Evolutionary conservation across 176 grass and related monocot species (phyloP), one percentile per base, ranked within the genome.

Genomic region (Microstegium vimineum): DNA sequence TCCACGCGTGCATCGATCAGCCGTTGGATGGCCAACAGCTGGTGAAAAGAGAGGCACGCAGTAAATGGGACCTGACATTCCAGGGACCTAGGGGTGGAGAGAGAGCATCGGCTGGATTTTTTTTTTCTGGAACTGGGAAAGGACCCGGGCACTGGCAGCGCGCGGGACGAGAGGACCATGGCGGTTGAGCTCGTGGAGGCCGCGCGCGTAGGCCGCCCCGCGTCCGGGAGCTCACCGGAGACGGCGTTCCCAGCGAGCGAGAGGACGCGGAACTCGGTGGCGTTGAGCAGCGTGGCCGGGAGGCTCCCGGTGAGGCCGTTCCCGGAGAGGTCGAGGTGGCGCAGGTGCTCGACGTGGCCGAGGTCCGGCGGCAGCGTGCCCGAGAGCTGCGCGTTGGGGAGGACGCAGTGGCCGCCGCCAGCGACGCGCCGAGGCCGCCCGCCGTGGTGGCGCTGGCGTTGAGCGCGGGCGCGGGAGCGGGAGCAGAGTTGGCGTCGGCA

Each of bases 271-370:
- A 98, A 87, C 47, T 98, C 92, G 4, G 90, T 46, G 18, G 87
- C 85, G 79, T 89, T 92, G 83, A 94, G 86, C 31, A 95, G 67
- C 1, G 95, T 36, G 0, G 20, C 0, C 3, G 93, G 97, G 9
- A 99, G 20, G 5, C 28, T 67, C 6, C 97, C 89, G 62, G 64
- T 94, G 36, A 99, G 22, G 20, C 18, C 12, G 88, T 96, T 99
- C 40, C 89, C 87, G 27, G 97, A 92, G 74, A 99, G 84, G 77
- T 99, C 97, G 56, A 99, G 76, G 83, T 99, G 93, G 74, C 89
- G 93, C 23, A 96, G 91, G 85, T 96, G 93, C 74, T 96, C 87
- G 76, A 99, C 51, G 60, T 71, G 89, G 64, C 80, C 87, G 7
- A 99, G 84, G 15, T 93, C 93, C 1, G 87, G 69, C 1, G 84